Evolutionary conservation across 1,284 basidiomycete genomes (phyloP).

Genomic region (Peniophora sp.): DNA sequence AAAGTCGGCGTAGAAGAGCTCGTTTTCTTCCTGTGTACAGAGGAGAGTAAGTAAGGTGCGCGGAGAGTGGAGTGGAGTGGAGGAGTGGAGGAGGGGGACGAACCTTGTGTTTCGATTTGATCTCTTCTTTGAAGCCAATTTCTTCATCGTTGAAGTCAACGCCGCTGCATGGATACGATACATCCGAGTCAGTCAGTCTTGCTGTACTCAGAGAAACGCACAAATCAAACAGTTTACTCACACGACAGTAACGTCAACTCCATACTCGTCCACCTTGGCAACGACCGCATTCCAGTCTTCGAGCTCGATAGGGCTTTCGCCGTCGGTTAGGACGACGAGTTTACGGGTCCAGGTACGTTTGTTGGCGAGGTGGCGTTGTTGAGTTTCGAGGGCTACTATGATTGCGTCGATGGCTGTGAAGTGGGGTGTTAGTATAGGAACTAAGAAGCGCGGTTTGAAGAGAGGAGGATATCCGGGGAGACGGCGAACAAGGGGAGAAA

Average conservation of each 20-base stretch:
- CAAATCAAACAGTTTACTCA: slow-evolving; percentile 25
- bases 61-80: not conserved
- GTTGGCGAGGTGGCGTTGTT: slow-evolving; percentile 49
- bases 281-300: slow-evolving; percentile 71
- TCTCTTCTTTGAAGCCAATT: slow-evolving; percentile 52
- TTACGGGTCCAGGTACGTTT: slow-evolving; percentile 79
- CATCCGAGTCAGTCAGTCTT: not conserved
- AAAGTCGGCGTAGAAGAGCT: slow-evolving; percentile 66
- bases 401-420: slow-evolving; percentile 78
- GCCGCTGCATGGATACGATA: slow-evolving; percentile 39
- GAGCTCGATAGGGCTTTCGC: slow-evolving; percentile 60
- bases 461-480: too few relatives aligned
- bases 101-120: slow-evolving; percentile 70
- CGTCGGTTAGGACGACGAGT: slow-evolving; percentile 77
- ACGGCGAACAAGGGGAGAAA: too few relatives aligned
- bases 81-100: too few relatives aligned
- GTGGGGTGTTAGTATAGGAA: too few relatives aligned
- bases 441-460: too few relatives aligned
- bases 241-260: slow-evolving; percentile 59
- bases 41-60: not conserved
- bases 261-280: slow-evolving; percentile 56
- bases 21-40: slow-evolving; percentile 57
- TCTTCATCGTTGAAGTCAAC: slow-evolving; percentile 82
- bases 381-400: slow-evolving; percentile 79
- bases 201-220: too few relatives aligned